Percentiles rank a stretch among this genome's conserved stretches.
phyloP scores from a whole-genome alignment of 177 flowering plant species.

The Vitis hybrid region DNA sequence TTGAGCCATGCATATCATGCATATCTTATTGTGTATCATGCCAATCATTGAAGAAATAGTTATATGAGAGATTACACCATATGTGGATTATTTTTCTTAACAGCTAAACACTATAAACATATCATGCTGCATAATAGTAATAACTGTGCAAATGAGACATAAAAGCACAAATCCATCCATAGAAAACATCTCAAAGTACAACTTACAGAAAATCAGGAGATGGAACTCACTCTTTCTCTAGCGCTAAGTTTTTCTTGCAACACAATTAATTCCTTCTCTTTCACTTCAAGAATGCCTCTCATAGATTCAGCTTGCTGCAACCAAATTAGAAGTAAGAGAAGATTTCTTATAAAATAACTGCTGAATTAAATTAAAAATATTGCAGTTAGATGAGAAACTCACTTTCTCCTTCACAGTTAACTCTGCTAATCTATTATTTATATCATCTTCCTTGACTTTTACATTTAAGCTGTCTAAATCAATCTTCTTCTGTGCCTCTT shows the following conservation, averaged over 20 bases:
- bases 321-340: constrained; percentile 1
- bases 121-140: no score
- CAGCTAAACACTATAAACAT: no score
- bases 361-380: neutral
- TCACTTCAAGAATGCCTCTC: constrained; percentile 42
- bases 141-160: no score
- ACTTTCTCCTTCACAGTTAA: constrained; percentile 63
- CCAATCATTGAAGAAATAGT: no score
- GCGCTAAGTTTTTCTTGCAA: constrained; percentile 62
- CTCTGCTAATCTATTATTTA: constrained; percentile 42
- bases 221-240: constrained; percentile 69
- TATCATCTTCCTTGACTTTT: constrained; percentile 59
- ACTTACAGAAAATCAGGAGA: neutral
- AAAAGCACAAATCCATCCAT: neutral
- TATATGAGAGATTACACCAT: no score
- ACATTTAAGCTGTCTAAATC: constrained; percentile 31
- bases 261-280: constrained; percentile 48
- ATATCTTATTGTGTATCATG: no score
- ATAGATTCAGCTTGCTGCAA: constrained; percentile 56
- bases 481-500: constrained; percentile 48
- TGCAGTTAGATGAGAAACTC: constrained; percentile 15
- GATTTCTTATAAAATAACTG: neutral
- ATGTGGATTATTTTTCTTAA: no score
- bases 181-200: neutral
- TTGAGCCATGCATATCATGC: no score